These are phyloP conservation scores for Rhynchosporium secalis DNA, from an alignment of 2,329 filamentous ascomycete species.

Conservation along the genomic window DNA sequence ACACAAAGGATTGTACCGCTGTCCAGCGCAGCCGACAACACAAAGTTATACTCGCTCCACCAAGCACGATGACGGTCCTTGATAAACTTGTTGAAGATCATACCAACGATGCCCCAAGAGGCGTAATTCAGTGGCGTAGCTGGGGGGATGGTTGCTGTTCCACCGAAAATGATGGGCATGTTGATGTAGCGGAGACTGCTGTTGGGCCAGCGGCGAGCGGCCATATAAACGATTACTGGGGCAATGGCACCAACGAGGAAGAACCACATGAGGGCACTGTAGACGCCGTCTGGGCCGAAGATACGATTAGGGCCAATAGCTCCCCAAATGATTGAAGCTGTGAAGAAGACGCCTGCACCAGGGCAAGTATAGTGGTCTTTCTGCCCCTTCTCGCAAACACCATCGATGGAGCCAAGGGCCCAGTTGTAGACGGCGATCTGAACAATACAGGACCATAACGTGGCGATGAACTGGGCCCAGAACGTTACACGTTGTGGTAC, in stretches of 20 bases:
- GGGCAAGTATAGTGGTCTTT: conserved; percentile 54
- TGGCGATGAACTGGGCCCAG: conserved; percentile 64
- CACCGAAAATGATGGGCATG: conserved; percentile 68
- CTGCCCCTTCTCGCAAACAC: conserved; percentile 59
- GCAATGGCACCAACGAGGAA: conserved; percentile 66
- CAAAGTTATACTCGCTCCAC: conserved; percentile 66
- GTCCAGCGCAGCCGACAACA: conserved; percentile 70
- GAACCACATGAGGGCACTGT: conserved; percentile 66
- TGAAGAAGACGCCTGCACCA: conserved; percentile 58
- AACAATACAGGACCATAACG: conserved; percentile 65
- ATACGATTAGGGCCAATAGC: conserved; percentile 70
- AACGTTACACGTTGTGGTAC: conserved; percentile 66
- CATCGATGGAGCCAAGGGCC: conserved; percentile 59
- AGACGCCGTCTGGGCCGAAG: conserved; percentile 61
- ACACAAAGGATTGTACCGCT: conserved; percentile 65
- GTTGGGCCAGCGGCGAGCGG: conserved; percentile 58
- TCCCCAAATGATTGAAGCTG: conserved; percentile 71
- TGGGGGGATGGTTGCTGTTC: conserved; percentile 62
- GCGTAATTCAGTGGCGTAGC: conserved; percentile 68
- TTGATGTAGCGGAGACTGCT: conserved; percentile 65
- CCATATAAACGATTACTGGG: conserved; percentile 61
- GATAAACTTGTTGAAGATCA: conserved; percentile 51
- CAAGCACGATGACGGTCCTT: conserved; percentile 59
- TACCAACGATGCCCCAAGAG: conserved; percentile 51
- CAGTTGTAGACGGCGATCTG: conserved; percentile 66